Conservation (phyloP, 78 protist genomes). For the Polysphondylium violaceum region DNA sequence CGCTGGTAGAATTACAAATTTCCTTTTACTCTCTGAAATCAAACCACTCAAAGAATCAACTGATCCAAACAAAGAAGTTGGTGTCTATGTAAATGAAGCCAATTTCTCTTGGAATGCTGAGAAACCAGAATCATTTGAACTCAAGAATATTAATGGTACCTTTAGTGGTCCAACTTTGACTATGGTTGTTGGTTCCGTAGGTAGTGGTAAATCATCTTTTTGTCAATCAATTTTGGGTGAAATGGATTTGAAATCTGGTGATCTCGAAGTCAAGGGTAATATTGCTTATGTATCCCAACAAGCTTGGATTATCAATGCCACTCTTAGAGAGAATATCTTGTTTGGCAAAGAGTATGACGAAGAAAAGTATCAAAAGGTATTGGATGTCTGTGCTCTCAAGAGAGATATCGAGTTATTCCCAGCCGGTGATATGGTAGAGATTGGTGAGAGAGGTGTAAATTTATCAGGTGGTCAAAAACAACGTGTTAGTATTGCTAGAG, state of each 20-base stretch:
- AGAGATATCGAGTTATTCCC: constrained; percentile 88
- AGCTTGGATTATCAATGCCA: constrained; percentile 94
- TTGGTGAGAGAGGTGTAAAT: constrained; percentile 96
- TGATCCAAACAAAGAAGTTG: constrained; percentile 25
- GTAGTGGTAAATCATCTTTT: constrained; percentile 93
- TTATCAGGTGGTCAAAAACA: constrained; percentile 98
- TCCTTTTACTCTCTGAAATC: constrained; percentile 63
- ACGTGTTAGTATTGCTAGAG: constrained; percentile 95
- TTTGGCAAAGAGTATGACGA: constrained; percentile 86
- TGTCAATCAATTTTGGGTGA: constrained; percentile 87
- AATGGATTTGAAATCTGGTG: constrained; percentile 42
- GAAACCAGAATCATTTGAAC: constrained; percentile 1
- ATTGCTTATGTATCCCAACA: constrained; percentile 95
- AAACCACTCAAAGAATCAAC: not conserved
- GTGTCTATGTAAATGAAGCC: constrained; percentile 43
- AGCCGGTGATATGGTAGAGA: constrained; percentile 92
- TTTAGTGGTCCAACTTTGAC: constrained; percentile 37
- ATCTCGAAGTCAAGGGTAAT: constrained; percentile 21
- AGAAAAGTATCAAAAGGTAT: constrained; percentile 45
- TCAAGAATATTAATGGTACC: constrained; percentile 29
- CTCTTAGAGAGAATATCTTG: constrained; percentile 93
- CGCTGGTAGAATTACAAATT: constrained; percentile 72
- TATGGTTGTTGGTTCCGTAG: constrained; percentile 91
- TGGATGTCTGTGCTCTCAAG: constrained; percentile 88
- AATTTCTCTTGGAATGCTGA: constrained; percentile 38